Percentiles rank a stretch among this genome's conserved stretches.
phyloP scores from a whole-genome alignment of 2,329 filamentous ascomycete genomes.

The Aotearoamyces nothofagi region DNA sequence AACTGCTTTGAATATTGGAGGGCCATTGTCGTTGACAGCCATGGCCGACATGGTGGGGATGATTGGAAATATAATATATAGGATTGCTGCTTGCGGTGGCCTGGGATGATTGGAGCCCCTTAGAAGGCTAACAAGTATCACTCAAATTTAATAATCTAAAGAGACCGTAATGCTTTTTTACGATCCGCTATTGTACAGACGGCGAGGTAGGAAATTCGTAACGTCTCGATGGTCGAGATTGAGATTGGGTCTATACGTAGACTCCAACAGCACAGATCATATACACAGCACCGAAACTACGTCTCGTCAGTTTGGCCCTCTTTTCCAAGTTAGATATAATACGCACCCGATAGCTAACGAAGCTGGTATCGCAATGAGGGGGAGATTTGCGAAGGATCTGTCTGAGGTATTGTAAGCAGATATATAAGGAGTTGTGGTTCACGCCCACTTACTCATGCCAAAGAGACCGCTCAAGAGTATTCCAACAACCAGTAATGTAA shows the following conservation, averaged over 20 bases:
- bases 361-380: conserved; percentile 69
- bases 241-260: conserved; percentile 64
- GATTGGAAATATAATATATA: too few species aligned
- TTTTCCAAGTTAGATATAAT: background rate
- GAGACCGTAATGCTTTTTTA: conserved; percentile 13
- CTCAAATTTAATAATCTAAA: background rate
- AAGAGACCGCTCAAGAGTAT: conserved; percentile 65
- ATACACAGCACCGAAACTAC: conserved; percentile 82
- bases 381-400: conserved; percentile 63
- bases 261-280: conserved; percentile 99
- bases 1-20: conserved; percentile 56
- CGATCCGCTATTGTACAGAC: conserved; percentile 19
- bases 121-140: too few species aligned
- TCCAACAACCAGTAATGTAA: conserved; percentile 57
- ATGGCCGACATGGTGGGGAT: conserved; percentile 16
- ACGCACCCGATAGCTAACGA: conserved; percentile 81
- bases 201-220: conserved; percentile 12
- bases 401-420: conserved; percentile 36
- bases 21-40: conserved; percentile 13
- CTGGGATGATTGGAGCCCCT: too few species aligned
- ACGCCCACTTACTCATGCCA: conserved; percentile 54
- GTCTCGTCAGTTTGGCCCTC: conserved; percentile 5
- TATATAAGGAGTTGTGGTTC: background rate
- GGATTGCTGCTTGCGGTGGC: too few species aligned
- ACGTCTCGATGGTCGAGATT: conserved; percentile 6